Evolutionary conservation across 768 basidiomycete genomes (phyloP), one percentile per base, ranked within the genome.

Genomic region (Trametes sanguinea): DNA sequence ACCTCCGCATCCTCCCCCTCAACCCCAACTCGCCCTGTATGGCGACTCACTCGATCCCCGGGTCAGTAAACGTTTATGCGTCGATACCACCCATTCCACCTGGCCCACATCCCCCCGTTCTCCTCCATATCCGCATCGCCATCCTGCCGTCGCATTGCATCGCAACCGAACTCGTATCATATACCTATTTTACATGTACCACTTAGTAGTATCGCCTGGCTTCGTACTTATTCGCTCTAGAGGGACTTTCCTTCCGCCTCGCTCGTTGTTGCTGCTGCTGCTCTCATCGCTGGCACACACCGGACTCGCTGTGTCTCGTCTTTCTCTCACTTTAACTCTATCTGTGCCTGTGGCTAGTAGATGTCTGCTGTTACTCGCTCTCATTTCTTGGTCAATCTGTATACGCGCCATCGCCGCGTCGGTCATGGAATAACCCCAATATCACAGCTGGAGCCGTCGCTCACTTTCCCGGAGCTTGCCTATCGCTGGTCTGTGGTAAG

Each of bases 151-250:
- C 39, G 13, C 48, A 57, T 43, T 29, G 32, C 42, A 50, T 48
- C 37, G 56, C 56, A 53, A 39, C 50, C 48, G 40, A 43, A 42
- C 50, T 27, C 57, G 50, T 57, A 57, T 45, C 57, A 59, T 59
- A 59, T 59, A 59, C 50, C 57, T 59, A 59, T 44, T 42, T 4
- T 59, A 59, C 57, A 51, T 59, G 57, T 59, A 59, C 57, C 50
- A 59, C 50, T 22, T 59, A 59, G 40, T 59, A 9, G 29, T 39
- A 8, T 14, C 57, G 22, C 17, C 10, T 16, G 40, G 35, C 57
- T 40, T 51, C 27, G 6, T 50, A 59, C 57, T 59, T 59, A 59
- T 59, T 59, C 42, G 57, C 27, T 44, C 50, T 59, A 59, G 57
- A 59, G 57, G 57, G 51, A 59, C 51, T 59, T 29, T 58, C 50